Percentiles rank a stretch among this genome's conserved stretches.
phyloP scores from a whole-genome alignment of 768 basidiomycete species.

The Leccinum disarticulatum region DNA sequence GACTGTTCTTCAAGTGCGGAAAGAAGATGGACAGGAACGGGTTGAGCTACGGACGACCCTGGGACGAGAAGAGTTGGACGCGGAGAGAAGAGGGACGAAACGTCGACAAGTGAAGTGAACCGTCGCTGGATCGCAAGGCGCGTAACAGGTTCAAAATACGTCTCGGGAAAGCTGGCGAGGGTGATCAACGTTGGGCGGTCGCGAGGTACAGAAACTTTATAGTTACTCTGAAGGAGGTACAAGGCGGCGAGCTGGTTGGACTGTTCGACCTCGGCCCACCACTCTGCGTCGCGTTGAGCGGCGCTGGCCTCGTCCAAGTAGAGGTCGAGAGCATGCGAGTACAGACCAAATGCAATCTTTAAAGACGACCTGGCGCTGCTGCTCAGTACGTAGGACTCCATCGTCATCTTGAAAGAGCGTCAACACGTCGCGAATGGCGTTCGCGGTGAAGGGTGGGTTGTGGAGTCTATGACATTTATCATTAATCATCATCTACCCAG shows the following conservation, averaged over 20 bases:
- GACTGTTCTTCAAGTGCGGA: slow-evolving; percentile 52
- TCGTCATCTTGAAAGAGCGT: slow-evolving; percentile 14
- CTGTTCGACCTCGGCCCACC: slow-evolving; percentile 77
- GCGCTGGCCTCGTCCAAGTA: slow-evolving; percentile 66
- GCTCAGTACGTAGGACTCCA: not conserved
- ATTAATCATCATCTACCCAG: too few relatives aligned
- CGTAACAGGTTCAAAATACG: slow-evolving; percentile 36
- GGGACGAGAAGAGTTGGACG: slow-evolving; percentile 46
- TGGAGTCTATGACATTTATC: too few relatives aligned
- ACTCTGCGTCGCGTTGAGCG: slow-evolving; percentile 76
- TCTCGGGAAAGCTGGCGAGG: slow-evolving; percentile 26
- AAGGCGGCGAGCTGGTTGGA: slow-evolving; percentile 54
- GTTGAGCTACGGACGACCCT: slow-evolving; percentile 44
- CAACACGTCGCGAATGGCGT: slow-evolving; percentile 18
- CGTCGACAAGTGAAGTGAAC: slow-evolving; percentile 46
- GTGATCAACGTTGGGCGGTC: slow-evolving; percentile 5
- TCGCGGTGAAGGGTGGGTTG: slow-evolving; percentile 20
- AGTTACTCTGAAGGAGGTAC: slow-evolving; percentile 80
- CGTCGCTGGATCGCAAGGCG: slow-evolving; percentile 41
- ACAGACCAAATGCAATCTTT: slow-evolving; percentile 56
- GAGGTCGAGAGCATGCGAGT: slow-evolving; percentile 62
- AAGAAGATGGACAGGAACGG: slow-evolving; percentile 46
- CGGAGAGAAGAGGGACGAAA: slow-evolving; percentile 50
- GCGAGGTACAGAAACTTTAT: slow-evolving; percentile 2
- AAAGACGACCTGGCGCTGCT: slow-evolving; percentile 34